Base-by-base conservation (phyloP, 805 yeast genomes). In the Wickerhamomyces kurtzmanii region DNA sequence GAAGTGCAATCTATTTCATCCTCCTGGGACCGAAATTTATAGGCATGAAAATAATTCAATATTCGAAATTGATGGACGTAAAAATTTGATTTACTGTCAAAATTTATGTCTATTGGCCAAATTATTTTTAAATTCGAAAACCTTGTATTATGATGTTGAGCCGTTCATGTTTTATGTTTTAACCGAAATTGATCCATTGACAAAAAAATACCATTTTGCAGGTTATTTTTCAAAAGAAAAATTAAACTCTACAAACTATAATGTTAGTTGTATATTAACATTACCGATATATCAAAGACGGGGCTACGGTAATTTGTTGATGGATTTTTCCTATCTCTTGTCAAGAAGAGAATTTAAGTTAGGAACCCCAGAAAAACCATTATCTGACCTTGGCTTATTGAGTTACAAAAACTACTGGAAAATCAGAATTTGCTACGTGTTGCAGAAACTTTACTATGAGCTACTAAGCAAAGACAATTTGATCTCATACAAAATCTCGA, bases 311-410 rank as follows among this genome's bases (percentile, higher is more conserved):
- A 78, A 74, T 48, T 68, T 89, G 34, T 59, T 91, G 32, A 89
- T 91, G 47, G 93, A 83, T 38, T 85, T 91, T 50, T 83, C 95
- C 31, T 91, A 91, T 47, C 53, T 86, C 12, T 55, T 91, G 26
- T 70, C 91, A 2, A 60, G 79, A 28, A 64, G 71, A 32, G 96
- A 89, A 48, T 74, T 68, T 40, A 78, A 76, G 37, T 67, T 68
- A 31, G 98, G 97, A 1, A 82, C 96, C 0, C 98, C 98, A 0
- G 98, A 91, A 44, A 89, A 87, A 46, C 98, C 98, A 1, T 61
- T 89, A 32, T 78, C 91, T 39, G 87, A 81, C 38, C 57, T 89
- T 30, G 98, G 98, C 0, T 56, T 86, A 28, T 53, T 81, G 17
- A 81, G 96, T 34, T 91, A 89, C 51, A 59, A 93, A 36, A 81